Base-by-base conservation (phyloP, 2,329 filamentous ascomycete species). In the Ascochyta viciae-villosae region DNA sequence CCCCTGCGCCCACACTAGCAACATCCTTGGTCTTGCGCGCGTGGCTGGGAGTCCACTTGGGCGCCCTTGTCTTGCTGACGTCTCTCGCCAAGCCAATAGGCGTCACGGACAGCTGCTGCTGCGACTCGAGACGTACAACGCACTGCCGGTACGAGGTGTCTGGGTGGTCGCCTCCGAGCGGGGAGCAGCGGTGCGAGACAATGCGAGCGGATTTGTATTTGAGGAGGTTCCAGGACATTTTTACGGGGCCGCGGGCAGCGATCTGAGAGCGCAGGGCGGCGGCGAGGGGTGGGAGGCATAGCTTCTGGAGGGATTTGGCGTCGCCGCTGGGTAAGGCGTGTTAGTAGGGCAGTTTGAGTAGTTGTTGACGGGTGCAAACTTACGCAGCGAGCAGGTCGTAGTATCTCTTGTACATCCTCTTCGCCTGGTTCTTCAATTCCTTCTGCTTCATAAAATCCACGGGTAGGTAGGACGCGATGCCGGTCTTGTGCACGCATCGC, bases 401-500 rank as follows among this genome's bases (percentile, higher is more conserved):
- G 80, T 90, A 84, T 61, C 83, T 76, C 48, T 78, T 76, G 73
- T 91, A 87, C 66, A 89, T 77, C 19, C 78, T 80, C 64, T 84
- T 81, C 29, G 87, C 88, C 1, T 81, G 33, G 13, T 35, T 27
- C 37, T 60, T 61, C 33, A 64, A 41, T 24, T 57, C 29, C 16
- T 23, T 35, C 33, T 60, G 52, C 29, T 63, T 56, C 26, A 50
- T 48, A 4, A 41, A 38, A 27, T 67, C 65, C 8, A 65, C 40
- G 3, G 65, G 63, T 24, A 62, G 16, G 24, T 46, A 66, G 15
- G 39, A 45, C 15, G 34, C 16, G 37, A 58, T 54, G 24, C 63
- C 61, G 10, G 26, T 42, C 48, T 65, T 66, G 38, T 61, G 44
- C 16, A 64, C 37, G 13, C 54, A 62, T 41, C 54, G 43, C 29